Evolutionary conservation across 768 basidiomycete genomes (phyloP).

Genomic region (Rhodocollybia butyracea): DNA sequence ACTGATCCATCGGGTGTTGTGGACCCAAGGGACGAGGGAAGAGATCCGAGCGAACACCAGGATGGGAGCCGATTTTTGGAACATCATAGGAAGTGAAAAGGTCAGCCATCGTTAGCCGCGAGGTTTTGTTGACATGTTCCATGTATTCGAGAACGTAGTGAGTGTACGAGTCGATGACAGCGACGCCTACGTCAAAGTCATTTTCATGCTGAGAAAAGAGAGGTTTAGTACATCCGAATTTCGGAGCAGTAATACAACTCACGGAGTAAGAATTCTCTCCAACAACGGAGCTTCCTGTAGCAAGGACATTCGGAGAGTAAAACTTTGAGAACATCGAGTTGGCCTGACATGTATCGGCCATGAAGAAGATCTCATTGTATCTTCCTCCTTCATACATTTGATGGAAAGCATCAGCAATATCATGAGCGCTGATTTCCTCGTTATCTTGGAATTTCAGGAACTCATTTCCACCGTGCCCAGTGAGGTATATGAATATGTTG

Average conservation of each 20-base stretch:
- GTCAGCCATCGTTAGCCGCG: slow-evolving; percentile 73
- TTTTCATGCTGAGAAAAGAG: slow-evolving; percentile 68
- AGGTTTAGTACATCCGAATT: neutral
- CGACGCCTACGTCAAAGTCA: slow-evolving; percentile 91
- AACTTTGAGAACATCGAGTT: slow-evolving; percentile 93
- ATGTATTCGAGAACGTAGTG: slow-evolving; percentile 90
- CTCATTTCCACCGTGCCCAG: slow-evolving; percentile 96
- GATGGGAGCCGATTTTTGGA: slow-evolving; percentile 72
- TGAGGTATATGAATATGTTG: slow-evolving; percentile 97
- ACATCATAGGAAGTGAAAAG: slow-evolving; percentile 81
- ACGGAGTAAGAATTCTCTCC: slow-evolving; percentile 91
- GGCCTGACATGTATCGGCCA: slow-evolving; percentile 98
- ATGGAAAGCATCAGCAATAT: slow-evolving; percentile 96
- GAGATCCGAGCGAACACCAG: slow-evolving; percentile 86
- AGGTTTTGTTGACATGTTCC: slow-evolving; percentile 92
- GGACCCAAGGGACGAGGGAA: slow-evolving; percentile 62
- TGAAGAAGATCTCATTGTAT: slow-evolving; percentile 96
- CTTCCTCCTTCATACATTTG: slow-evolving; percentile 98
- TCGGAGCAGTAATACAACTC: neutral
- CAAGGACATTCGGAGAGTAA: slow-evolving; percentile 90
- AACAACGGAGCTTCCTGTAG: slow-evolving; percentile 81
- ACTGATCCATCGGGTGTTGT: neutral
- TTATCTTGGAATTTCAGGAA: slow-evolving; percentile 99
- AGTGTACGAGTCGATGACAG: slow-evolving; percentile 93
- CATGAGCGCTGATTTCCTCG: slow-evolving; percentile 95